Evolutionary conservation across 768 basidiomycete species (phyloP).

Genomic region (Hericium erinaceus): DNA sequence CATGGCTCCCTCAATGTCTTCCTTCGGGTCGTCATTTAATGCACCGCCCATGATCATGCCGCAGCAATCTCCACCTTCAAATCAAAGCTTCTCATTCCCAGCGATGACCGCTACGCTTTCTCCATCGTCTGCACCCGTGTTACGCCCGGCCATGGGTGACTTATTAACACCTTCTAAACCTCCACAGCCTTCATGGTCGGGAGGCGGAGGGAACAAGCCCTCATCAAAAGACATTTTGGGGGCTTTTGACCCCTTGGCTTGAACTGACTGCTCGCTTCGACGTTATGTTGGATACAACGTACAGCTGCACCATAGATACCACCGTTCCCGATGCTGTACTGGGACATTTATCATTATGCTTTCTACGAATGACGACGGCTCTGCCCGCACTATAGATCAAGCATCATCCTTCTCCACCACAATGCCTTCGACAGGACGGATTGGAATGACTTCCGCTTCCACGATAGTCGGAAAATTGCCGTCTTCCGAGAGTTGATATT

Average conservation of each 20-base stretch:
- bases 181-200: slow-evolving; percentile 37
- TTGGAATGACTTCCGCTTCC: too few species aligned
- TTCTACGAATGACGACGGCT: too few species aligned
- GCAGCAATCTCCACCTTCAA: slow-evolving; percentile 1
- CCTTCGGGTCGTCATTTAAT: slow-evolving; percentile 6
- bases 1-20: background rate
- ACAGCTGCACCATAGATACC: background rate
- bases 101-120: slow-evolving; percentile 14
- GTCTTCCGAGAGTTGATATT: background rate
- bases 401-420: background rate
- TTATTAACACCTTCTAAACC: slow-evolving; percentile 60
- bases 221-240: slow-evolving; percentile 63
- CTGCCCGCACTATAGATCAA: too few species aligned
- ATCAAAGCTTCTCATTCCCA: background rate
- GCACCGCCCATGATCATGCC: slow-evolving; percentile 17
- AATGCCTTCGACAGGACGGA: background rate
- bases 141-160: slow-evolving; percentile 33
- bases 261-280: background rate
- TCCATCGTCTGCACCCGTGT: slow-evolving; percentile 23
- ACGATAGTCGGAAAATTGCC: too few species aligned
- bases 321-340: background rate
- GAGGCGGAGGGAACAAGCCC: slow-evolving; percentile 31
- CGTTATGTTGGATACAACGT: background rate
- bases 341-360: too few species aligned
- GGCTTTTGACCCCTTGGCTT: slow-evolving; percentile 71